These are phyloP conservation scores for Neonectria coccinea DNA, from an alignment of 2,329 filamentous ascomycete species.

Conservation along the genomic window DNA sequence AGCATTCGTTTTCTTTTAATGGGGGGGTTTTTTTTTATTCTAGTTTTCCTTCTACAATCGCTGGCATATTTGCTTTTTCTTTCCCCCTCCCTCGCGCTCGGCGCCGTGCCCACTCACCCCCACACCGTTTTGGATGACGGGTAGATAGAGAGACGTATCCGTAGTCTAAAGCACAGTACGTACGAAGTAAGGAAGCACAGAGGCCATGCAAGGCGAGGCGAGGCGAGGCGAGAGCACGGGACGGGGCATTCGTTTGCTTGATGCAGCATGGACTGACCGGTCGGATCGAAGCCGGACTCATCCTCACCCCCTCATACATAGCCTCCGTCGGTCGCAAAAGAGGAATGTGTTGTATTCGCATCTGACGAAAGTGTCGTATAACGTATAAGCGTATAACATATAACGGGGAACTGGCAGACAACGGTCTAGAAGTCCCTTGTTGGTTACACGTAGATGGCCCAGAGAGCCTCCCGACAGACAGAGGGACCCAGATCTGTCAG, in stretches of 20 bases:
- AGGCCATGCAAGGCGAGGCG: conserved; percentile 4
- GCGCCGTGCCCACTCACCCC: conserved; percentile 22
- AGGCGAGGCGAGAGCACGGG: conserved; percentile 21
- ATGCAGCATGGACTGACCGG: conserved; percentile 2
- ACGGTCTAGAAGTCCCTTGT: background rate
- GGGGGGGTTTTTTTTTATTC: conserved; percentile 20
- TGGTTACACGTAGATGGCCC: conserved; percentile 15
- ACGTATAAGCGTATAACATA: background rate
- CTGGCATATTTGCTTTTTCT: conserved; percentile 21
- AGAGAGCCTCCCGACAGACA: conserved; percentile 10
- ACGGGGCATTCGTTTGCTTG: conserved; percentile 20
- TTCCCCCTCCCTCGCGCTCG: conserved; percentile 23
- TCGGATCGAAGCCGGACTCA: conserved; percentile 5
- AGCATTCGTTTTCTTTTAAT: conserved; percentile 25
- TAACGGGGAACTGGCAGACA: conserved; percentile 5
- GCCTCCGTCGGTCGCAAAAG: background rate
- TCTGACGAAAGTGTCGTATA: background rate
- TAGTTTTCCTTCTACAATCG: conserved; percentile 19
- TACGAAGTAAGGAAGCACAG: conserved; percentile 9
- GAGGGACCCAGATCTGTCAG: conserved; percentile 27
- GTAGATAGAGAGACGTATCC: conserved; percentile 1
- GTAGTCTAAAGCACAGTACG: conserved; percentile 4
- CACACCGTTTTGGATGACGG: conserved; percentile 17
- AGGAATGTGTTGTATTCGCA: background rate
- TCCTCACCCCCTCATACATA: background rate